Evolutionary conservation across 192 early-diverging fungal genomes (phyloP), one percentile per base, ranked within the genome.

Genomic region (Entomortierella lignicola): DNA sequence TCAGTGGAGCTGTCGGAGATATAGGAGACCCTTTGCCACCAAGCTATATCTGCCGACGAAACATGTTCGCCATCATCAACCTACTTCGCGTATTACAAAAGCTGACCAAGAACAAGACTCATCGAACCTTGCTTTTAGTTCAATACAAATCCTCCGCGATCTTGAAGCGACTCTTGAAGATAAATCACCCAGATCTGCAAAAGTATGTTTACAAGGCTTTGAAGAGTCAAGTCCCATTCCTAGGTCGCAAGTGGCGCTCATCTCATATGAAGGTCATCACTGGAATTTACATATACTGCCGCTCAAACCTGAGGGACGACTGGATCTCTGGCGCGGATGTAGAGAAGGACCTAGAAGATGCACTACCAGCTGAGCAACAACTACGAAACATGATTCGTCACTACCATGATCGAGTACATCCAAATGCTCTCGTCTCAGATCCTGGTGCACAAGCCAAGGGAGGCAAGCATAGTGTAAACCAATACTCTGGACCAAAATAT

Each of bases 211-310:
- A 95, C 26, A 96, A 96, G 65, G 82, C 94, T 15, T 80, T 96
- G 18, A 95, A 95, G 69, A 90, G 85, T 53, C 94, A 96, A 71
- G 84, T 94, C 0, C 91, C 92, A 0, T 94, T 87, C 68, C 62
- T 96, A 5, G 94, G 94, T 39, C 86, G 88, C 32, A 94, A 93
- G 66, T 96, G 94, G 94, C 84, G 92, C 27, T 82, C 88, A 30
- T 88, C 92, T 89, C 94, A 95, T 67, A 94, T 95, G 93, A 91
- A 90, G 60, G 85, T 92, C 4, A 91, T 95, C 27, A 93, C 94
- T 23, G 80, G 86, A 0, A 94, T 94, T 37, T 95, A 89, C 66
- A 61, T 91, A 42, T 84, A 85, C 31, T 82, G 92, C 55, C 73
- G 84, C 2, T 90, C 91, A 0, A 84, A 83, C 63, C 64, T 94